Evolutionary conservation across 225 moss, liverwort and hornwort species (phyloP), one percentile per base, ranked within the genome.

Genomic region (Marchantia paleacea): DNA sequence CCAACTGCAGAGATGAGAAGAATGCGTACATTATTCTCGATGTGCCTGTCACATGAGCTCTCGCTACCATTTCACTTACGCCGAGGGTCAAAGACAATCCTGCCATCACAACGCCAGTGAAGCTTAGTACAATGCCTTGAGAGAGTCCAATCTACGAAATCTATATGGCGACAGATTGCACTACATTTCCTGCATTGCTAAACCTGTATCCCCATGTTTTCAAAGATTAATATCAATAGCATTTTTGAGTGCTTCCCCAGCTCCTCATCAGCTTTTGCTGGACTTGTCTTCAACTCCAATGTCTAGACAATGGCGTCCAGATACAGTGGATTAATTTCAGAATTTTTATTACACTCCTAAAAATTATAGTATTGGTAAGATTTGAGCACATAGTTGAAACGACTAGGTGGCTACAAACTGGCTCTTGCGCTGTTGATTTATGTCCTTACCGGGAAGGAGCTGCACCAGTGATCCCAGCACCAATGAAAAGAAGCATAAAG

Each of bases 1-100:
- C 96, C 54, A 97, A 88, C 52, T 94, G 93, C 81, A 97, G 92
- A 6, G 97, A 88, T 20, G 94, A 90, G 79, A 93, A 94, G n/a
- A 97, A 82, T 25, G 93, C 92, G 80, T 89, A 89, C 81, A 97
- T 83, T 47, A 94, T 89, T 57, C 91, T 86, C 48, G 94, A 87
- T 55, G 93, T 87, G 60, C 94, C 91, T 75, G 94, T 93, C 58
- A 94, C 93, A 70, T 91, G 94, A 26, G 94, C 82, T 74, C 90
- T 89, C 12, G 97, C 89, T 78, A 97, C 93, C 97, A 97, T 97
- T 83, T 97, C 97, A 78, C 94, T 97, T 75, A 93, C 97, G 52
- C 97, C 94, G 19, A 91, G 83, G 57, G 97, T 92, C 24, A 97
- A 85, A 13, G 89, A 82, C 85, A 97, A 84, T 22, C 96, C 96